Conservation (phyloP, 495 filamentous ascomycete genomes). For the Penicillium pulvis region DNA sequence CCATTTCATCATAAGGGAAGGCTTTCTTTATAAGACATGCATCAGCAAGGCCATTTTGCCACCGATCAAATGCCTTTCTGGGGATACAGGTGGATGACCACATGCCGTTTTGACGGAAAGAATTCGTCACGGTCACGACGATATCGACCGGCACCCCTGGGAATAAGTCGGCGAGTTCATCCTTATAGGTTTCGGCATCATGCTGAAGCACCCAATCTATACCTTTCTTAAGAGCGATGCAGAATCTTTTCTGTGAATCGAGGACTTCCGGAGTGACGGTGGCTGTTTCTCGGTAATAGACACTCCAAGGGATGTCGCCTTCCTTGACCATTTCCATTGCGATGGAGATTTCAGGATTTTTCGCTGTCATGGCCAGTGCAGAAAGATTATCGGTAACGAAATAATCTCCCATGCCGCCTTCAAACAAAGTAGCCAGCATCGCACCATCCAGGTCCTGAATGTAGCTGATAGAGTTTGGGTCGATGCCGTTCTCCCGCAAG, state of each 20-base stretch:
- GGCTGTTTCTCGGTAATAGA: slow-evolving; percentile 12
- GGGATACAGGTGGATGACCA: slow-evolving; percentile 11
- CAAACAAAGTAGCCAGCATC: slow-evolving; percentile 9
- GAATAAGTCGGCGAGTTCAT: too few relatives aligned
- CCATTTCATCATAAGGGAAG: too few relatives aligned
- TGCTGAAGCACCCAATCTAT: too few relatives aligned
- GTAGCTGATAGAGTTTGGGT: slow-evolving; percentile 13
- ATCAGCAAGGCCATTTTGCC: slow-evolving; percentile 7
- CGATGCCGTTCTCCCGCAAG: not conserved
- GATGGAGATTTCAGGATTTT: slow-evolving; percentile 2
- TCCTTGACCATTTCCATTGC: slow-evolving; percentile 11
- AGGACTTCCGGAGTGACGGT: slow-evolving; percentile 12
- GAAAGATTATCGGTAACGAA: slow-evolving; percentile 15
- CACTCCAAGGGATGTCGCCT: slow-evolving; percentile 13
- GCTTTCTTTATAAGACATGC: not conserved
- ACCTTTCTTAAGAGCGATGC: too few relatives aligned
- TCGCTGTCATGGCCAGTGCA: slow-evolving; percentile 2
- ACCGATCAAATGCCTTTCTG: slow-evolving; percentile 4
- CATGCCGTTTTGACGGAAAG: slow-evolving; percentile 11
- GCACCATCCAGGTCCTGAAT: slow-evolving; percentile 11
- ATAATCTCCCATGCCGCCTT: slow-evolving; percentile 14
- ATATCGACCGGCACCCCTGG: slow-evolving; percentile 1
- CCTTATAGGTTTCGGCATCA: too few relatives aligned
- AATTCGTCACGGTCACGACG: slow-evolving; percentile 8
- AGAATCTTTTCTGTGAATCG: slow-evolving; percentile 4